Conservation (phyloP, 2,329 filamentous ascomycete genomes). For the Elsinoe necatrix region DNA sequence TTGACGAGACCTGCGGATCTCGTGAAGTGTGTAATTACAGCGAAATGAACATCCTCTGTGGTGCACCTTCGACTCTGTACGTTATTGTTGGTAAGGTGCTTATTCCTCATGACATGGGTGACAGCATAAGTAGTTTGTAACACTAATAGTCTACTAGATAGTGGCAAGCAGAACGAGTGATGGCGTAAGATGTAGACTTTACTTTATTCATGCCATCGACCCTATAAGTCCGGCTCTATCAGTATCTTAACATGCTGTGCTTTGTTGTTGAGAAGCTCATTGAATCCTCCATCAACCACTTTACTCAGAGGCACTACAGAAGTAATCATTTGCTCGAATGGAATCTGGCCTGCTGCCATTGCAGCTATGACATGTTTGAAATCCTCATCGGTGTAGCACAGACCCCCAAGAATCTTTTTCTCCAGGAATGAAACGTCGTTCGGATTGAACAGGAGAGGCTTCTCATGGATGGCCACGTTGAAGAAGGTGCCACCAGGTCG, state of each 20-base stretch:
- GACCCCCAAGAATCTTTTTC: conserved; percentile 18
- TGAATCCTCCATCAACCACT: conserved; percentile 18
- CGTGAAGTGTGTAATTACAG: conserved; percentile 13
- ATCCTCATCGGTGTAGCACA: conserved; percentile 19
- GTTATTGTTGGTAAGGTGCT: no score
- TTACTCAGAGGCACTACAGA: conserved; percentile 18
- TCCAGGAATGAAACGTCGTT: conserved; percentile 19
- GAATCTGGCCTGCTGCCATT: conserved; percentile 17
- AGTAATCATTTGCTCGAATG: conserved; percentile 19
- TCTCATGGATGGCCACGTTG: conserved; percentile 21
- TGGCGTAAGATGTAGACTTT: no score
- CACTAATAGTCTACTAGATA: no score
- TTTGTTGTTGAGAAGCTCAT: conserved; percentile 18
- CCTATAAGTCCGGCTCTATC: conserved; percentile 13
- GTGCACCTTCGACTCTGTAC: no score
- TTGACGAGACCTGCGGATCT: conserved; percentile 6
- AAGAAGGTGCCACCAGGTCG: conserved; percentile 20
- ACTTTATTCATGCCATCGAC: no score
- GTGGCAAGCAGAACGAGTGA: no score
- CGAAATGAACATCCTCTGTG: no score
- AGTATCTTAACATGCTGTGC: conserved; percentile 20
- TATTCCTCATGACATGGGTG: no score
- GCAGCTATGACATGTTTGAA: conserved; percentile 19
- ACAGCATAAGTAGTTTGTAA: no score
- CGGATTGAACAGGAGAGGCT: conserved; percentile 18